Conservation (phyloP, 1,284 basidiomycete species). For the Puccinia triticina region DNA sequence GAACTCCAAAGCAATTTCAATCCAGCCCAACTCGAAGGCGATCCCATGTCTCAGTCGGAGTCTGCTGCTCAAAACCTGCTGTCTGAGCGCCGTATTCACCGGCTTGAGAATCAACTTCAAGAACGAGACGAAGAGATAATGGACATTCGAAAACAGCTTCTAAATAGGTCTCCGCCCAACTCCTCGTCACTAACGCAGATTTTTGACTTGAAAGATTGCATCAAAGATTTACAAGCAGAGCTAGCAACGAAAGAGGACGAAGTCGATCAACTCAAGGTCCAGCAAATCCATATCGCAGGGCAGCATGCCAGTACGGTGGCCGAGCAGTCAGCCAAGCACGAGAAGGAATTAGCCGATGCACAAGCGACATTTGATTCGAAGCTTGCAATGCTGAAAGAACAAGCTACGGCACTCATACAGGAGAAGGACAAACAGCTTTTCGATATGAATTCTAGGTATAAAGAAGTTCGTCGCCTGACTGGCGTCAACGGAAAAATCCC, state of each 20-base stretch:
- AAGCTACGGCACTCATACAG: not conserved
- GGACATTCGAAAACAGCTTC: slow-evolving; percentile 50
- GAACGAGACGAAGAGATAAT: slow-evolving; percentile 48
- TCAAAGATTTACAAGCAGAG: slow-evolving; percentile 64
- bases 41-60: not conserved
- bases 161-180: slow-evolving; percentile 65
- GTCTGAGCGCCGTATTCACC: slow-evolving; percentile 34
- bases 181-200: slow-evolving; percentile 59
- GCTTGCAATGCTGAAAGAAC: slow-evolving; percentile 28
- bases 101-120: slow-evolving; percentile 30
- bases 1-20: slow-evolving; percentile 28
- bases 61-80: not conserved
- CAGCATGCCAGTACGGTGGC: slow-evolving; percentile 33
- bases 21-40: not conserved
- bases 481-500: slow-evolving; percentile 11
- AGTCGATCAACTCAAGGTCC: slow-evolving; percentile 52
- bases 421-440: slow-evolving; percentile 15
- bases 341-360: slow-evolving; percentile 57
- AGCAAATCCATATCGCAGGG: slow-evolving; percentile 21
- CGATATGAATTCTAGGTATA: not conserved
- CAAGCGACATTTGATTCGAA: not conserved
- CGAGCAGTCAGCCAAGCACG: slow-evolving; percentile 59
- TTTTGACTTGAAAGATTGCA: slow-evolving; percentile 62
- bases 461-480: slow-evolving; percentile 38
- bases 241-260: slow-evolving; percentile 59